phyloP scores from a whole-genome alignment of 805 yeast genomes.

The Vanderwaltozyma yarrowii region DNA sequence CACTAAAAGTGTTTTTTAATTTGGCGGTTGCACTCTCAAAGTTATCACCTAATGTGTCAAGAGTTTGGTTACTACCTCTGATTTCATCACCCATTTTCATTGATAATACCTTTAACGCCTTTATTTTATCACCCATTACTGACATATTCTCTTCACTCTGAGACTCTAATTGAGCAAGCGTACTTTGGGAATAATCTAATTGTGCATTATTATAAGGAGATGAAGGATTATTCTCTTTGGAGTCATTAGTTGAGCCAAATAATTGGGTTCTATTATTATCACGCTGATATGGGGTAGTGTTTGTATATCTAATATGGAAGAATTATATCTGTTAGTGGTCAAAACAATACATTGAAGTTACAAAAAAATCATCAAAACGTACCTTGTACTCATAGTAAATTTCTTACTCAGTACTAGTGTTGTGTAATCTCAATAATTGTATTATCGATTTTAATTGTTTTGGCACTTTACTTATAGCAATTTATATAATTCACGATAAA shows the following conservation, averaged over 20 bases:
- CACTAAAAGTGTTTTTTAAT: conserved; percentile 42
- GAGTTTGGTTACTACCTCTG: conserved; percentile 39
- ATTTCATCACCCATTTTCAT: conserved; percentile 58
- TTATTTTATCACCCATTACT: conserved; percentile 43
- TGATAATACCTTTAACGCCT: conserved; percentile 45
- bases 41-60: conserved; percentile 33
- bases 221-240: conserved; percentile 6
- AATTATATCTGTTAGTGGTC: conserved; percentile 6
- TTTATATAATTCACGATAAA: too few relatives aligned
- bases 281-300: conserved; percentile 18
- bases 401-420: too few relatives aligned
- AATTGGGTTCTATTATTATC: conserved; percentile 25
- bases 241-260: conserved; percentile 13
- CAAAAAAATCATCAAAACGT: too few relatives aligned
- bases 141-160: conserved; percentile 48
- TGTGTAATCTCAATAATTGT: too few relatives aligned
- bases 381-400: too few relatives aligned
- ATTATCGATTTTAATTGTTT: too few relatives aligned
- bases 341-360: too few relatives aligned
- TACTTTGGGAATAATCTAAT: conserved; percentile 40
- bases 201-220: conserved; percentile 35
- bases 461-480: too few relatives aligned
- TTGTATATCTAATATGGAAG: conserved; percentile 7
- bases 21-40: conserved; percentile 38
- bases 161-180: conserved; percentile 50